phyloP scores from a whole-genome alignment of 257 asterid species.

The Lycium ferocissimum region DNA sequence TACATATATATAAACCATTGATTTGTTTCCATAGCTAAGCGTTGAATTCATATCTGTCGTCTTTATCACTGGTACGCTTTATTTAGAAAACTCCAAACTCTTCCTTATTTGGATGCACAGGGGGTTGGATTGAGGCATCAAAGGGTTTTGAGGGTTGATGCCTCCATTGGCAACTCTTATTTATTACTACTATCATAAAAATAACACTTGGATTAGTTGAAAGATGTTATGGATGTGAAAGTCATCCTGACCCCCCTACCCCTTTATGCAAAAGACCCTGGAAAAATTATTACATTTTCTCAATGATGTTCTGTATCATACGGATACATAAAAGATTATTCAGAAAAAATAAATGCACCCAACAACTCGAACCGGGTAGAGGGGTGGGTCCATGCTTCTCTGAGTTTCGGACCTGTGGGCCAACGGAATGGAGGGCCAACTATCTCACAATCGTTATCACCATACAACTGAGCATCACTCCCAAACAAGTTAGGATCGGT shows the following conservation, averaged over 20 bases:
- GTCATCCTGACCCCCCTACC: not conserved
- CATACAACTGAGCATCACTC: not conserved
- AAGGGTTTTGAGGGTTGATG: not conserved
- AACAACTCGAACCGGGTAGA: not conserved
- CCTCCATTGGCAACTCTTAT: not conserved
- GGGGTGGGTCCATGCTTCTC: not conserved
- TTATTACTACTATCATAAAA: not conserved
- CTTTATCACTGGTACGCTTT: not conserved
- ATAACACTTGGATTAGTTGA: not conserved
- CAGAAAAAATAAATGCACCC: not conserved
- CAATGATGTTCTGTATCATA: not conserved
- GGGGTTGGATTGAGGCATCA: conserved; percentile 6
- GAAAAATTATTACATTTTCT: not conserved
- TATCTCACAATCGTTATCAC: not conserved
- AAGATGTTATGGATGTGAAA: conserved; percentile 1
- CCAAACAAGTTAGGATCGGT: not conserved
- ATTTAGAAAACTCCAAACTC: conserved; percentile 9
- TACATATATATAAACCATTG: not conserved
- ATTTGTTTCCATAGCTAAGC: not conserved
- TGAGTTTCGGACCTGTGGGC: not conserved
- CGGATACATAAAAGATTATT: not conserved
- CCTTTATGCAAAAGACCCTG: not conserved
- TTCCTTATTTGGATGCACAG: conserved; percentile 3
- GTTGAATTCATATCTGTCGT: not conserved
- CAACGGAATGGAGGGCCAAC: not conserved